Percentiles rank a stretch among this genome's conserved stretches.
phyloP scores from a whole-genome alignment of 2,329 filamentous ascomycete species.

The Botrytis sinoallii region DNA sequence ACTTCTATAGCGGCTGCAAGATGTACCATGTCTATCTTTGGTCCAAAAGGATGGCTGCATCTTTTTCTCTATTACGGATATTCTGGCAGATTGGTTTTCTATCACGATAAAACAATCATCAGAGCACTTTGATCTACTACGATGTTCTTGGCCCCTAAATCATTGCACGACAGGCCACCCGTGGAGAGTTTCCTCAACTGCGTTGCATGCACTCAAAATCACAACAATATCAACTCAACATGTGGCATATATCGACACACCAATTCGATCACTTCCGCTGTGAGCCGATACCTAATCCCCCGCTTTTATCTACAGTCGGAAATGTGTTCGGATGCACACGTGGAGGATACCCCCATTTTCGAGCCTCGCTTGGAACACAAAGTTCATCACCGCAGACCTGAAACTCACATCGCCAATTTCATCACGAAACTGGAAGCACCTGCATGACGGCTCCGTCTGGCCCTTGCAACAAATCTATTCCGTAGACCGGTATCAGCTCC shows the following conservation, averaged over 20 bases:
- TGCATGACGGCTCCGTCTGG: not conserved
- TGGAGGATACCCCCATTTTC: not conserved
- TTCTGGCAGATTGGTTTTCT: not conserved
- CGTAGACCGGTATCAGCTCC: not conserved
- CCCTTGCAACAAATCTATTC: not conserved
- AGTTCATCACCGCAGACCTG: not conserved
- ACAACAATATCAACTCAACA: not conserved
- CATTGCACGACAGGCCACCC: not conserved
- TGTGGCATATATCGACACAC: not conserved
- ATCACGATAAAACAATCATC: not conserved
- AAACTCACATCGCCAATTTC: not conserved
- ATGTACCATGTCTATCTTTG: not conserved
- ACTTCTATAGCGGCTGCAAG: not conserved
- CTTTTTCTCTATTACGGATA: not conserved
- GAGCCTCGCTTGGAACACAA: not conserved
- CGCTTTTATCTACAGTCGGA: not conserved
- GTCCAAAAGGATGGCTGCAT: not conserved
- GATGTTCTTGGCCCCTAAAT: no score
- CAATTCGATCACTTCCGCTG: not conserved
- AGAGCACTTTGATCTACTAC: no score
- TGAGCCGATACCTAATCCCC: not conserved
- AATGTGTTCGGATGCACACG: not conserved
- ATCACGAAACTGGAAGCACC: not conserved
- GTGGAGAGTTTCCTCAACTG: no score
- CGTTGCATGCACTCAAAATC: not conserved